These are phyloP conservation scores for Fusarium avenaceum DNA, from an alignment of 2,329 filamentous ascomycete genomes.

Conservation along the genomic window DNA sequence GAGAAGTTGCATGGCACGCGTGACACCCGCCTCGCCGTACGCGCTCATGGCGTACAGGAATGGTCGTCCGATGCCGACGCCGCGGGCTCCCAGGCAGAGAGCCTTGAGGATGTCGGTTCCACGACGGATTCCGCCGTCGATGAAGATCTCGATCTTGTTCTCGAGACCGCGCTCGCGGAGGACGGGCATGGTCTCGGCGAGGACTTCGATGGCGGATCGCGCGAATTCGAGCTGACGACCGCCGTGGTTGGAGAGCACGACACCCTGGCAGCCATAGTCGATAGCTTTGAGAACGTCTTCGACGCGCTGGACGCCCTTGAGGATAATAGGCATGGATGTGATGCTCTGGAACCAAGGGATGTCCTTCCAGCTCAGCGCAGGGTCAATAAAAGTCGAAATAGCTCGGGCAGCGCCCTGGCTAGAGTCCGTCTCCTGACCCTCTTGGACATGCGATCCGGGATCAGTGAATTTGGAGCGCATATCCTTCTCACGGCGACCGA, in stretches of 20 bases:
- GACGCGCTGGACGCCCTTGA: slow-evolving; percentile 96
- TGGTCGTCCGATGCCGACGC: slow-evolving; percentile 92
- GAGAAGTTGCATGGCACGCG: slow-evolving; percentile 90
- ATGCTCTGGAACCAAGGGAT: slow-evolving; percentile 93
- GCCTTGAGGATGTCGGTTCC: slow-evolving; percentile 97
- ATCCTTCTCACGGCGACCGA: slow-evolving; percentile 95
- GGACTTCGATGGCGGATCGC: slow-evolving; percentile 87
- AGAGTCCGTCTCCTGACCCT: slow-evolving; percentile 80
- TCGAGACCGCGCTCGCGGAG: slow-evolving; percentile 80
- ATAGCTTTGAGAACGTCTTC: slow-evolving; percentile 94
- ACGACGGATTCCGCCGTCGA: slow-evolving; percentile 91
- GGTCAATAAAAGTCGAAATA: slow-evolving; percentile 97
- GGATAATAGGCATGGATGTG: slow-evolving; percentile 93
- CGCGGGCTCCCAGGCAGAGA: slow-evolving; percentile 89
- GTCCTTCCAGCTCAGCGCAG: slow-evolving; percentile 91
- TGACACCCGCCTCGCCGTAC: slow-evolving; percentile 88
- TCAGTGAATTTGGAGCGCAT: slow-evolving; percentile 96
- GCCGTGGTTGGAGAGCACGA: slow-evolving; percentile 96
- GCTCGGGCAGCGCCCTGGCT: slow-evolving; percentile 93
- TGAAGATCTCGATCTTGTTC: slow-evolving; percentile 84
- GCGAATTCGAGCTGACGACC: slow-evolving; percentile 94
- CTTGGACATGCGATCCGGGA: slow-evolving; percentile 85
- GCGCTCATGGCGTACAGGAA: slow-evolving; percentile 97
- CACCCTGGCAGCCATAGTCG: slow-evolving; percentile 84
- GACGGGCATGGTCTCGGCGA: slow-evolving; percentile 93